phyloP scores from a whole-genome alignment of 2,329 filamentous ascomycete species.

The Hymenotorrendiella dingleyae region DNA sequence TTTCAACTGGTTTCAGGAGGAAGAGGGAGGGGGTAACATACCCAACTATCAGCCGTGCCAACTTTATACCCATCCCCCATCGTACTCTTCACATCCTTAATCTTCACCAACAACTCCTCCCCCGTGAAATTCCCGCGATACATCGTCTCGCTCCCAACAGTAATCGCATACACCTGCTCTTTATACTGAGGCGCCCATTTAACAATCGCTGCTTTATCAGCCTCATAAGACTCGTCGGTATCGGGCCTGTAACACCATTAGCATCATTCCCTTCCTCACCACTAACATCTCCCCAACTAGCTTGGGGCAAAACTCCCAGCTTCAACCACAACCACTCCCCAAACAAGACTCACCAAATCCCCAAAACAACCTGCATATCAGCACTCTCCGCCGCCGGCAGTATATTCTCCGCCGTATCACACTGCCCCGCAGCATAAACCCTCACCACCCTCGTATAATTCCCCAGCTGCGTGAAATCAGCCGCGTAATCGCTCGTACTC shows the following conservation, averaged over 20 bases:
- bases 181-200: slow-evolving; percentile 43
- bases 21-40: too few species aligned
- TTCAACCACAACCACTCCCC: too few species aligned
- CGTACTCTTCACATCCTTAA: slow-evolving; percentile 52
- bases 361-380: slow-evolving; percentile 62
- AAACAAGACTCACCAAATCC: slow-evolving; percentile 52
- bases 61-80: slow-evolving; percentile 49
- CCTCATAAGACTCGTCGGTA: slow-evolving; percentile 52
- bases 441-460: slow-evolving; percentile 50
- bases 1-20: too few species aligned
- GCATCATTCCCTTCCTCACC: too few species aligned
- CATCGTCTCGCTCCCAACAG: slow-evolving; percentile 64
- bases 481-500: slow-evolving; percentile 52
- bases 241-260: slow-evolving; percentile 44
- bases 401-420: slow-evolving; percentile 56
- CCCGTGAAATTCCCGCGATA: slow-evolving; percentile 65
- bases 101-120: slow-evolving; percentile 51
- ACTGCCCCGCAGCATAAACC: slow-evolving; percentile 62
- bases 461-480: slow-evolving; percentile 58
- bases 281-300: too few species aligned
- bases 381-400: slow-evolving; percentile 60
- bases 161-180: slow-evolving; percentile 60
- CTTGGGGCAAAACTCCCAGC: too few species aligned
- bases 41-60: slow-evolving; percentile 67
- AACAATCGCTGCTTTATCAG: slow-evolving; percentile 54